phyloP scores from a whole-genome alignment of 768 basidiomycete genomes.

The Artomyces pyxidatus region DNA sequence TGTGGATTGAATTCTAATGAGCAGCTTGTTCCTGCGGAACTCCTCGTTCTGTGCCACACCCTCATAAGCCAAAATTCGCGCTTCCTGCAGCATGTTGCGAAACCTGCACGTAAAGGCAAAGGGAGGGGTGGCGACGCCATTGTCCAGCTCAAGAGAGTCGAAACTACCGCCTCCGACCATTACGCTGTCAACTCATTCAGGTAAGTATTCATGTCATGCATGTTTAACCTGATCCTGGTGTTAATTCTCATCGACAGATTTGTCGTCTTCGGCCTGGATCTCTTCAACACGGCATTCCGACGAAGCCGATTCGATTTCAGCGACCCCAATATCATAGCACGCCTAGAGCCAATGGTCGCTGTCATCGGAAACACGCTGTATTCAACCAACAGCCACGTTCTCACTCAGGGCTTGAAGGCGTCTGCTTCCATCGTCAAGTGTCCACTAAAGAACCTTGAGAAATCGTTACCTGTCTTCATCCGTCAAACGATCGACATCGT shows the following conservation, averaged over 20 bases:
- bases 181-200: conserved; percentile 85
- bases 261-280: conserved; percentile 83
- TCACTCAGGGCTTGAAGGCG: conserved; percentile 69
- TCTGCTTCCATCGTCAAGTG: conserved; percentile 77
- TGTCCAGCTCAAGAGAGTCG: conserved; percentile 72
- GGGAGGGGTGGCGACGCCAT: conserved; percentile 39
- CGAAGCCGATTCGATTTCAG: conserved; percentile 82
- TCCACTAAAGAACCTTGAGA: conserved; percentile 66
- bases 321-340: conserved; percentile 63
- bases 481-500: conserved; percentile 80
- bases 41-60: conserved; percentile 80
- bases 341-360: conserved; percentile 79
- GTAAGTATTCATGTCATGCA: conserved; percentile 29
- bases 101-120: conserved; percentile 28
- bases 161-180: conserved; percentile 47
- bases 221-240: conserved; percentile 1
- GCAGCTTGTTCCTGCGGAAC: conserved; percentile 56
- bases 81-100: conserved; percentile 62
- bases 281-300: conserved; percentile 82
- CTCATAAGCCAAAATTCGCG: conserved; percentile 85
- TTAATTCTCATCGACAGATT: conserved; percentile 43
- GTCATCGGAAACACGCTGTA: conserved; percentile 91
- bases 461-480: conserved; percentile 75
- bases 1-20: conserved; percentile 79
- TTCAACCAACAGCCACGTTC: conserved; percentile 66